Conservation (phyloP, 169 alveolate genomes). For the Cryptosporidium andersoni region DNA sequence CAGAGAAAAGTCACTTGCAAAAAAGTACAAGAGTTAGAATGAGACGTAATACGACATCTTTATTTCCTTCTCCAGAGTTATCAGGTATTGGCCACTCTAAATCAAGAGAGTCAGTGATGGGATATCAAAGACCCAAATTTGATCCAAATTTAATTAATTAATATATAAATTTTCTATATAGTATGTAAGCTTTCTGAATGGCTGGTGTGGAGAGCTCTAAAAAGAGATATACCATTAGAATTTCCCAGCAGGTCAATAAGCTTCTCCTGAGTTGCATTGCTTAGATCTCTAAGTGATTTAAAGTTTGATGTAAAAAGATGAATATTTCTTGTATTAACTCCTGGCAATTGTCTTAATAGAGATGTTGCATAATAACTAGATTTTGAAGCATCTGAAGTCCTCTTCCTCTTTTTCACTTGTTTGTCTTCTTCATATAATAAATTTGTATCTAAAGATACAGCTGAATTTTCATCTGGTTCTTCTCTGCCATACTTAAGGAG, state of each 20-base stretch:
- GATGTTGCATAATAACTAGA: slow-evolving; percentile 45
- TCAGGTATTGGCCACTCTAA: not conserved
- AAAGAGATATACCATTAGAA: slow-evolving; percentile 58
- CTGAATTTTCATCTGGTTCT: slow-evolving; percentile 35
- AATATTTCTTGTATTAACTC: slow-evolving; percentile 54
- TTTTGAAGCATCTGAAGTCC: slow-evolving; percentile 26
- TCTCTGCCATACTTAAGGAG: slow-evolving; percentile 31
- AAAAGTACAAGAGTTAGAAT: slow-evolving; percentile 23
- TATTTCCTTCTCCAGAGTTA: slow-evolving; percentile 1
- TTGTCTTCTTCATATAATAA: slow-evolving; percentile 10
- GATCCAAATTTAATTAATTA: slow-evolving; percentile 18
- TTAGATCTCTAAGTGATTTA: slow-evolving; percentile 26
- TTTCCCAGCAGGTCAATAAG: slow-evolving; percentile 18
- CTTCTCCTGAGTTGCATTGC: slow-evolving; percentile 32
- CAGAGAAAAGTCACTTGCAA: slow-evolving; percentile 38
- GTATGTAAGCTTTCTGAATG: slow-evolving; percentile 2
- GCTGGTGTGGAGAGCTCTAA: slow-evolving; percentile 29
- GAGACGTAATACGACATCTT: slow-evolving; percentile 12
- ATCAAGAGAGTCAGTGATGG: not conserved
- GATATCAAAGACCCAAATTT: slow-evolving; percentile 1
- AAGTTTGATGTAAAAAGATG: slow-evolving; percentile 33
- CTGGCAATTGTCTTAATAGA: slow-evolving; percentile 53
- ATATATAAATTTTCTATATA: not conserved
- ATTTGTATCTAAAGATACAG: slow-evolving; percentile 15
- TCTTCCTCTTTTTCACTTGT: slow-evolving; percentile 20